phyloP scores from a whole-genome alignment of 2,329 filamentous ascomycete species.

The Huntiella omanensis region DNA sequence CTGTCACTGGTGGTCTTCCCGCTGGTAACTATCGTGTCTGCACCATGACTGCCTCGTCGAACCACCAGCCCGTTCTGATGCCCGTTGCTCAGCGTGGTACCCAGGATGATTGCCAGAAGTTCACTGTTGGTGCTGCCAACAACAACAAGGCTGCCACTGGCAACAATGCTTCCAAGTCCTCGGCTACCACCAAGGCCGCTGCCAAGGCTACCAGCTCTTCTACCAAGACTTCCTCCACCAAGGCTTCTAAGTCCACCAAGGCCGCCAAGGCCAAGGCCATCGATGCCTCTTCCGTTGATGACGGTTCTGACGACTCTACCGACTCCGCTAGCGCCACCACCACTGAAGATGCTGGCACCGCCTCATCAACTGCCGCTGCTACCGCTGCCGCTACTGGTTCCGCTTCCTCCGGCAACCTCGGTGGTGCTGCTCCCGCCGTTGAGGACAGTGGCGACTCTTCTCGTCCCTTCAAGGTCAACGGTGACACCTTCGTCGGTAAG shows the following conservation, averaged over 20 bases:
- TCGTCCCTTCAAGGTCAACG: slow-evolving; percentile 37
- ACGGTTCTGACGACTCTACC: slow-evolving; percentile 16
- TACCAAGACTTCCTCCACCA: slow-evolving; percentile 1
- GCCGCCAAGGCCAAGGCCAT: slow-evolving; percentile 12
- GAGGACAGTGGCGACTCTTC: slow-evolving; percentile 25
- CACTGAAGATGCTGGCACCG: neutral
- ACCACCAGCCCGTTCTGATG: slow-evolving; percentile 49
- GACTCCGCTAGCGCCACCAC: neutral
- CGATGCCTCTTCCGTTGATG: slow-evolving; percentile 13
- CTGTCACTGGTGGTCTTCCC: slow-evolving; percentile 38
- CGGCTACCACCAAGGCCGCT: slow-evolving; percentile 11
- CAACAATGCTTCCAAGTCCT: slow-evolving; percentile 12
- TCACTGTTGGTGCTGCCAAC: slow-evolving; percentile 27
- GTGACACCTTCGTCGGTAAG: slow-evolving; percentile 37
- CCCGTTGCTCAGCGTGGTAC: slow-evolving; percentile 47
- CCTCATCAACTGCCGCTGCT: slow-evolving; percentile 1
- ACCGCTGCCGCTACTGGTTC: slow-evolving; percentile 6
- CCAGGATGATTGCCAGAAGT: slow-evolving; percentile 45
- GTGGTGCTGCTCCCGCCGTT: slow-evolving; percentile 27
- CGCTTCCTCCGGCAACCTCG: slow-evolving; percentile 13
- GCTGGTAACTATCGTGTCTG: slow-evolving; percentile 46
- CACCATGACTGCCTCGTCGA: slow-evolving; percentile 42
- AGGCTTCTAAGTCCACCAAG: slow-evolving; percentile 9
- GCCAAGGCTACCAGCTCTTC: slow-evolving; percentile 10
- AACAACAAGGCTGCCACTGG: slow-evolving; percentile 12